Conservation (phyloP, 805 yeast genomes). For the Starmerella etchellsii region DNA sequence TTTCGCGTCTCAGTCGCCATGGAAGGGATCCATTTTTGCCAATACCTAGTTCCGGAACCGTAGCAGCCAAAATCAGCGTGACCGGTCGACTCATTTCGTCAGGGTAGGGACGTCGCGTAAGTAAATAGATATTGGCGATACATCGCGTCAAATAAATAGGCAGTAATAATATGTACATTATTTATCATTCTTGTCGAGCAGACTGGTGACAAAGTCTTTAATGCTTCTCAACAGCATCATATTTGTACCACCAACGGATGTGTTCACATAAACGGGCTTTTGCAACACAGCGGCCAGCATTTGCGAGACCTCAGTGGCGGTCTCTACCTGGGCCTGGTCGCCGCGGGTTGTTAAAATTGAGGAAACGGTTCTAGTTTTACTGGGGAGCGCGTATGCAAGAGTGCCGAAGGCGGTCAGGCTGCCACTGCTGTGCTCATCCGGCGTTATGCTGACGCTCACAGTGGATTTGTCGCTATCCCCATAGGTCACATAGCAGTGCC, state of each 20-base stretch:
- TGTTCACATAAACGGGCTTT: constrained; percentile 20
- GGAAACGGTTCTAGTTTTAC: constrained; percentile 2
- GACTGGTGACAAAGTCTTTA: constrained; percentile 1
- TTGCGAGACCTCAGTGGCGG: constrained; percentile 14
- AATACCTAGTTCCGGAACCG: constrained; percentile 69
- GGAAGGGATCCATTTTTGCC: constrained; percentile 75
- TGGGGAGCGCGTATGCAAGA: constrained; percentile 20
- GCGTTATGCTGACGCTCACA: constrained; percentile 12
- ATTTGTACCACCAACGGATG: constrained; percentile 9
- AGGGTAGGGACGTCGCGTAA: too few species aligned
- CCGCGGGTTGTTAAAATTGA: constrained; percentile 11
- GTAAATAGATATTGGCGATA: too few species aligned
- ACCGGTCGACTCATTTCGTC: constrained; percentile 20
- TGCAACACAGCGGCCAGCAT: constrained; percentile 12
- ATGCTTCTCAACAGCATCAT: constrained; percentile 4
- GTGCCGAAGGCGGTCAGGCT: constrained; percentile 15
- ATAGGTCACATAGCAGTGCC: constrained; percentile 10
- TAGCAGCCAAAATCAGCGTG: constrained; percentile 72
- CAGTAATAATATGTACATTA: too few species aligned
- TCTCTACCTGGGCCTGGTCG: constrained; percentile 11
- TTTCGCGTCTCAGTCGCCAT: constrained; percentile 75
- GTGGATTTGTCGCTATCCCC: constrained; percentile 12
- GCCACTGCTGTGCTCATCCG: not conserved
- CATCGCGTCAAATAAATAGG: too few species aligned
- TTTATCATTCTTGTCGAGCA: too few species aligned